Base-by-base conservation (phyloP, 2,329 filamentous ascomycete genomes). In the Microcyclosporella mali region DNA sequence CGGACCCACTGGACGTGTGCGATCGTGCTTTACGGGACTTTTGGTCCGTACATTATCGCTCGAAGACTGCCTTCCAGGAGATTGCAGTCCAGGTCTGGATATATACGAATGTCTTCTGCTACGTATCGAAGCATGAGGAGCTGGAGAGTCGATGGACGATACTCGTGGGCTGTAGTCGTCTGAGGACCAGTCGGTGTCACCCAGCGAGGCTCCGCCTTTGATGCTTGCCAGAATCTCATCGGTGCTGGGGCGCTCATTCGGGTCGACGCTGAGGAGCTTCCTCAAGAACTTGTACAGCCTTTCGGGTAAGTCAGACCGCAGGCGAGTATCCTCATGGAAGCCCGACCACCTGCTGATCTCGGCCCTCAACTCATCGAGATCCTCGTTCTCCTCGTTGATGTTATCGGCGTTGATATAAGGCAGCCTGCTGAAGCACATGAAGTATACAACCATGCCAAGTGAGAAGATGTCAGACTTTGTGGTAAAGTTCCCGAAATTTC, bases 401-500 rank as follows among this genome's bases (percentile, higher is more conserved):
- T 83, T 75, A 60, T 97, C 90, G 40, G 89, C 87, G 55, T 84
- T 85, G 17, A 69, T 73, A 60, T 97, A 98, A 0, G 92, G 92
- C 9, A 98, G 74, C 35, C 83, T 77, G 1, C 84, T 87, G 61
- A 98, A 98, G 63, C 92, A 98, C 74, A 98, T 84, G 60, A 98
- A 98, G 64, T 97, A 94, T 3, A 98, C 75, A 43, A 97, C 97
- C 90, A 98, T 95, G 37, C 92, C 92, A 0, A 98, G 71, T 1
- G 89, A 95, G 65, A 98, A 98, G n/a, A 98, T 85, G 59, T 98
- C 92, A 0, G 89, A 95, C 61, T 97, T 98, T 18, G 87, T 89
- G 0, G 88, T 95, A 58, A 98, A 98, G 60, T 97, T 95, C 6
- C 85, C 88, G 56, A 86, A 90, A 1, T 76, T 76, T 0, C 90